Percentiles rank a stretch among this genome's conserved stretches.
Evolutionary conservation across 2,329 filamentous ascomycete species (phyloP).

Genomic region (Gaeumannomyces tritici): DNA sequence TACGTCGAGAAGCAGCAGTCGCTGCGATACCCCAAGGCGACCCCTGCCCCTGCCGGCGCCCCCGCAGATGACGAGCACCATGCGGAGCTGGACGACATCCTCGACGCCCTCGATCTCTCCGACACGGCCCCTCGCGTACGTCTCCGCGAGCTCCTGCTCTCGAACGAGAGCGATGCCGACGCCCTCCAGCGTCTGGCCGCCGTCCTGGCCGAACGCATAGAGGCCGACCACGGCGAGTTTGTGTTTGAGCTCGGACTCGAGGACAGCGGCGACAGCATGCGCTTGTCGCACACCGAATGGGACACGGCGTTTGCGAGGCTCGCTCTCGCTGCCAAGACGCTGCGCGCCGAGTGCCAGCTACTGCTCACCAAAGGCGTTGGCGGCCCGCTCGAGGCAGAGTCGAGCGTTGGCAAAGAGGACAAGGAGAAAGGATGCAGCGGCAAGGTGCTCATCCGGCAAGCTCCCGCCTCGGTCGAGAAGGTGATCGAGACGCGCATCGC

Average conservation of each 20-base stretch:
- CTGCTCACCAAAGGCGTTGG: conserved; percentile 88
- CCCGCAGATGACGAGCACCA: conserved; percentile 42
- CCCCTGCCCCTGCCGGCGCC: conserved; percentile 15
- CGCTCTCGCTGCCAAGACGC: conserved; percentile 49
- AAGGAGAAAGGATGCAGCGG: conserved; percentile 70
- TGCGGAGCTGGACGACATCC: conserved; percentile 82
- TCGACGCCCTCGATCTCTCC: conserved; percentile 75
- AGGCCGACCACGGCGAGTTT: conserved; percentile 79
- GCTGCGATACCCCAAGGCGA: conserved; percentile 45
- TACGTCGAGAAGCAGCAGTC: conserved; percentile 94
- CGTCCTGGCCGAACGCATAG: conserved; percentile 58
- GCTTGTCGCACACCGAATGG: conserved; percentile 67
- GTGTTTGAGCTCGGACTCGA: conserved; percentile 90
- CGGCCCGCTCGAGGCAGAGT: conserved; percentile 61
- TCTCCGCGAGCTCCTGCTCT: conserved; percentile 68
- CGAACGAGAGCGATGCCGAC: conserved; percentile 47
- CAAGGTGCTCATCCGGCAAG: conserved; percentile 76
- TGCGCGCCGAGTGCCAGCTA: conserved; percentile 67
- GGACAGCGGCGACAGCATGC: conserved; percentile 80
- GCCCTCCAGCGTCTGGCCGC: conserved; percentile 53
- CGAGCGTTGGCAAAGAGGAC: conserved; percentile 52
- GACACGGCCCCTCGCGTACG: conserved; percentile 60
- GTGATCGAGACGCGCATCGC: conserved; percentile 95
- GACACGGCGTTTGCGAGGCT: conserved; percentile 59
- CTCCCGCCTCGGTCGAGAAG: conserved; percentile 66